Evolutionary conservation across 148 eudicot species (phyloP).

Genomic region (Rhododendron ferrugineum): DNA sequence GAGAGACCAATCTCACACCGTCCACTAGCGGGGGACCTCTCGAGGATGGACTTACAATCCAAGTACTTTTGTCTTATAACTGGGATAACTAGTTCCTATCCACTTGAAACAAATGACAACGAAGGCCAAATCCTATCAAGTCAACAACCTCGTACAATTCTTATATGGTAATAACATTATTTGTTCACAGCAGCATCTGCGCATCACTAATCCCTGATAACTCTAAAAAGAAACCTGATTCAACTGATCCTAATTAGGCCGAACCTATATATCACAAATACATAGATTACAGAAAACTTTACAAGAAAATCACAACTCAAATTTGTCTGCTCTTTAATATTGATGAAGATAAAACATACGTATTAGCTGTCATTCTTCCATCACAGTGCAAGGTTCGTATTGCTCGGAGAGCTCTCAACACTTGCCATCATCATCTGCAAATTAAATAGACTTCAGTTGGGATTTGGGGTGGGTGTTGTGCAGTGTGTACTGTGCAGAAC

Average conservation of each 20-base stretch:
- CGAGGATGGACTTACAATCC: not conserved
- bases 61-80: not conserved
- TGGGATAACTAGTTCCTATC: not conserved
- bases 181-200: not conserved
- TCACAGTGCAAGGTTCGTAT: not conserved
- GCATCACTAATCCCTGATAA: not conserved
- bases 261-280: not conserved
- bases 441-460: not conserved
- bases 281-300: constrained; percentile 7
- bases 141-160: not conserved
- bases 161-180: not conserved
- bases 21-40: no score
- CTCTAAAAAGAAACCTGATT: not conserved
- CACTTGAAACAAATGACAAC: not conserved
- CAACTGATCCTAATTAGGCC: constrained; percentile 1
- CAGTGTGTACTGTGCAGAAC: not conserved
- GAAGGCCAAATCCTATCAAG: not conserved
- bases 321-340: not conserved
- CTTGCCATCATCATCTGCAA: not conserved
- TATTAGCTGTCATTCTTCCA: not conserved
- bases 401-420: not conserved
- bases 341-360: not conserved
- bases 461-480: no score
- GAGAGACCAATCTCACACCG: no score
- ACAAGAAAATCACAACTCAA: not conserved